Percentiles rank a stretch among this genome's conserved stretches.
Conservation (phyloP, 2,329 filamentous ascomycete genomes). For the Apiospora sp. region DNA sequence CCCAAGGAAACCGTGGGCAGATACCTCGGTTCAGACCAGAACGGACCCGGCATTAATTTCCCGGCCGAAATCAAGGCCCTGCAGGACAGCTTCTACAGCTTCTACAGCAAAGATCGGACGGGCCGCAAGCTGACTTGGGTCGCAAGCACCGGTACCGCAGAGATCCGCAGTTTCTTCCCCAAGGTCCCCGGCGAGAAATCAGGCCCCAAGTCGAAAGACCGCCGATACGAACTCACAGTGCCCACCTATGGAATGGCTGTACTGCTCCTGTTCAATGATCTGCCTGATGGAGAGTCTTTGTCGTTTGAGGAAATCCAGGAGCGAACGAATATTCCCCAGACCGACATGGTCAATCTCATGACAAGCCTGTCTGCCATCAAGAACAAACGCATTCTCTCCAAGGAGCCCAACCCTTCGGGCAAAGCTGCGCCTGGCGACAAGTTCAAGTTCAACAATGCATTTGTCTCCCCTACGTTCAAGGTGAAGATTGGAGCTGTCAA, state of each 20-base stretch:
- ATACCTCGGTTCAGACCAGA: conserved; percentile 58
- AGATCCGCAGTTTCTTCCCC: conserved; percentile 82
- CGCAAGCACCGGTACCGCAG: conserved; percentile 76
- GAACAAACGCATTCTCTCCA: conserved; percentile 75
- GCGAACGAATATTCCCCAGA: conserved; percentile 77
- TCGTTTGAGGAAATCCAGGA: conserved; percentile 82
- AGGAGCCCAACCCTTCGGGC: conserved; percentile 80
- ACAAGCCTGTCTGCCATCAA: conserved; percentile 87
- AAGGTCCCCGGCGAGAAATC: conserved; percentile 75
- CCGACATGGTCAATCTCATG: conserved; percentile 79
- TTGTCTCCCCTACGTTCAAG: conserved; percentile 82
- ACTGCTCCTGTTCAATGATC: conserved; percentile 86
- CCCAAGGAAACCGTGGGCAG: conserved; percentile 86
- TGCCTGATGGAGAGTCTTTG: conserved; percentile 60
- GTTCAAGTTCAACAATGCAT: conserved; percentile 84
- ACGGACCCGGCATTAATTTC: conserved; percentile 68
- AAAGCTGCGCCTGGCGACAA: conserved; percentile 75
- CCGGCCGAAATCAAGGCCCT: conserved; percentile 76
- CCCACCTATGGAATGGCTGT: conserved; percentile 94
- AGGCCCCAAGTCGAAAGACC: conserved; percentile 65
- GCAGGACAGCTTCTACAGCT: conserved; percentile 86
- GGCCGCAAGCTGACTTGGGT: conserved; percentile 90
- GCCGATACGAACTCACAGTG: conserved; percentile 89
- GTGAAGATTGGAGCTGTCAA: conserved; percentile 90
- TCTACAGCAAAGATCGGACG: conserved; percentile 86